A percentile compares a stretch with the other conserved stretches of the same genome.
Evolutionary conservation across 1,284 basidiomycete genomes (phyloP).

Genomic region (Porogramme epimiltina): DNA sequence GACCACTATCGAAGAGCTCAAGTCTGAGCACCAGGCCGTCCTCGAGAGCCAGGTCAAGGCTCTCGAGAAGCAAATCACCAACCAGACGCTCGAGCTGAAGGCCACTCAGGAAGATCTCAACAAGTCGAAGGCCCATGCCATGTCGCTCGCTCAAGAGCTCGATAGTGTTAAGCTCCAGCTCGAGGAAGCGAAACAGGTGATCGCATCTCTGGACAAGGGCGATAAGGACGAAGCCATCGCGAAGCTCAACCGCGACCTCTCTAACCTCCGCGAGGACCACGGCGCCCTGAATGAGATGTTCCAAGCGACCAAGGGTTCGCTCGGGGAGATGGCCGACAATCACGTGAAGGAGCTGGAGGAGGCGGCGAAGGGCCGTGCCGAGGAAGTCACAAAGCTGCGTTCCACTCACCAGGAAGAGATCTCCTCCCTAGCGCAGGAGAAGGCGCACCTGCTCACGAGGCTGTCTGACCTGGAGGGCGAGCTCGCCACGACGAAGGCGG

Average conservation of each 20-base stretch:
- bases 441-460: constrained; percentile 57
- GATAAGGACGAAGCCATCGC: constrained; percentile 56
- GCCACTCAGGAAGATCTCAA: constrained; percentile 80
- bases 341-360: constrained; percentile 74
- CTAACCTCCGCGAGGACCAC: constrained; percentile 65
- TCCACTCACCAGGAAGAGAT: constrained; percentile 62
- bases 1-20: constrained; percentile 57
- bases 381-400: constrained; percentile 66
- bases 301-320: constrained; percentile 65
- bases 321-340: constrained; percentile 66
- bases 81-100: constrained; percentile 68
- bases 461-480: constrained; percentile 78
- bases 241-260: constrained; percentile 58
- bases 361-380: constrained; percentile 64
- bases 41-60: constrained; percentile 58
- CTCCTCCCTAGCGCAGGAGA: constrained; percentile 51
- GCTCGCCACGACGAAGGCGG: constrained; percentile 62
- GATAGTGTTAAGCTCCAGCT: constrained; percentile 60
- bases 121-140: constrained; percentile 66
- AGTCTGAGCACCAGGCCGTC: constrained; percentile 58
- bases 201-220: constrained; percentile 43
- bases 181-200: constrained; percentile 53
- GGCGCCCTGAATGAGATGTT: constrained; percentile 60
- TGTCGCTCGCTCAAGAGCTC: constrained; percentile 53
- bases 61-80: constrained; percentile 66